These are phyloP conservation scores for Stephanodiscus minutulus DNA, from an alignment of 108 stramenopile genomes.

Conservation along the genomic window DNA sequence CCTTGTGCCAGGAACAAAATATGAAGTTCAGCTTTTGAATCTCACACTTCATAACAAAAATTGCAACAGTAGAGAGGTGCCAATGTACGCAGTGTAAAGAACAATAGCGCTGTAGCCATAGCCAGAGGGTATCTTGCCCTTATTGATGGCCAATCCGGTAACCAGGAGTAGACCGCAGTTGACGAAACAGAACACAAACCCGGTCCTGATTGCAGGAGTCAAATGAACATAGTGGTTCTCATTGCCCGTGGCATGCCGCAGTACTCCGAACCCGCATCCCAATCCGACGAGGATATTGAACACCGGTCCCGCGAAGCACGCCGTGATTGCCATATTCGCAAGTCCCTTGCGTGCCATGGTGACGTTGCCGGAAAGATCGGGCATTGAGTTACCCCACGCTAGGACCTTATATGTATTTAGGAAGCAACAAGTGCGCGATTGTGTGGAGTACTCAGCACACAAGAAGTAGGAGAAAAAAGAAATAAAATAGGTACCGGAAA, in stretches of 20 bases:
- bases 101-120: slow-evolving; percentile 65
- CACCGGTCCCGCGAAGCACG: slow-evolving; percentile 77
- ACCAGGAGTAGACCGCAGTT: slow-evolving; percentile 45
- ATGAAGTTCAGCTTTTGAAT: too few relatives aligned
- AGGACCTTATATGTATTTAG: slow-evolving; percentile 31
- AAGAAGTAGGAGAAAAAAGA: too few relatives aligned
- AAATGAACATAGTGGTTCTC: slow-evolving; percentile 38
- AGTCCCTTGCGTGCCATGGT: slow-evolving; percentile 76
- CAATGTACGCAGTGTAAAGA: slow-evolving; percentile 49
- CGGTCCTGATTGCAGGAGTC: slow-evolving; percentile 41
- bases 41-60: slow-evolving; percentile 23
- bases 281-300: slow-evolving; percentile 71
- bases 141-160: slow-evolving; percentile 35
- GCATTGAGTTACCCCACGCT: slow-evolving; percentile 83
- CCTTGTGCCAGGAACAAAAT: too few relatives aligned
- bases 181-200: slow-evolving; percentile 50
- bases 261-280: slow-evolving; percentile 40
- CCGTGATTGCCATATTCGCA: slow-evolving; percentile 63
- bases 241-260: slow-evolving; percentile 33
- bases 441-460: too few relatives aligned
- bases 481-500: too few relatives aligned
- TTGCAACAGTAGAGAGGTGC: slow-evolving; percentile 39
- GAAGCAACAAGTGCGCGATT: too few relatives aligned
- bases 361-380: slow-evolving; percentile 73
- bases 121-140: slow-evolving; percentile 56